These are phyloP conservation scores for Ceratobasidium sp. DNA, from an alignment of 1,284 basidiomycete species.

Conservation along the genomic window DNA sequence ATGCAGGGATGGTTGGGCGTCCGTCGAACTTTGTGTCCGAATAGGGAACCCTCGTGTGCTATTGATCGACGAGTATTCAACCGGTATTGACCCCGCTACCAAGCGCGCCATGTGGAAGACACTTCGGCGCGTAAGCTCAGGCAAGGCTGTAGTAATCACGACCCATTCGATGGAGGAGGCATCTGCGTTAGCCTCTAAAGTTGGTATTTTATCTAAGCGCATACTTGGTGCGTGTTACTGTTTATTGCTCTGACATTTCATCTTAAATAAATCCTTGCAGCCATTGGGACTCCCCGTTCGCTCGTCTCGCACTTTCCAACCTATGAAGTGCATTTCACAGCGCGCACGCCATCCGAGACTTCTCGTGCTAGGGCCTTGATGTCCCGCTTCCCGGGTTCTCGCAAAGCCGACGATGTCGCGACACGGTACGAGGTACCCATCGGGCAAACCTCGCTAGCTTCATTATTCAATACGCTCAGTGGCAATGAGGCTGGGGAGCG, in stretches of 20 bases:
- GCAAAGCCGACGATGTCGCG: slow-evolving; percentile 80
- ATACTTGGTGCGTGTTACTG: no score
- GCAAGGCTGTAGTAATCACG: slow-evolving; percentile 66
- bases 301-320: slow-evolving; percentile 77
- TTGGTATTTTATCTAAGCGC: slow-evolving; percentile 77
- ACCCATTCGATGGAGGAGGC: slow-evolving; percentile 88
- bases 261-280: slow-evolving; percentile 54
- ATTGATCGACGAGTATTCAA: slow-evolving; percentile 86
- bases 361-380: slow-evolving; percentile 70
- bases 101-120: slow-evolving; percentile 87
- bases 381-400: slow-evolving; percentile 69
- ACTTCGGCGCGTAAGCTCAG: slow-evolving; percentile 71
- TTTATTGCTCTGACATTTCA: no score
- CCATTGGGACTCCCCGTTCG: slow-evolving; percentile 75
- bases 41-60: slow-evolving; percentile 81
- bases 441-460: slow-evolving; percentile 45
- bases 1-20: slow-evolving; percentile 44
- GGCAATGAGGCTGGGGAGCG: not conserved
- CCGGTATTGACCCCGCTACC: slow-evolving; percentile 85
- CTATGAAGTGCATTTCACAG: slow-evolving; percentile 84
- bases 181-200: slow-evolving; percentile 78
- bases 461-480: slow-evolving; percentile 47
- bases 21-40: not conserved
- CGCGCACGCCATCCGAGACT: slow-evolving; percentile 72
- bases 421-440: slow-evolving; percentile 83